phyloP scores from a whole-genome alignment of 176 grass and related monocot species.

The Pontederia crassipes region DNA sequence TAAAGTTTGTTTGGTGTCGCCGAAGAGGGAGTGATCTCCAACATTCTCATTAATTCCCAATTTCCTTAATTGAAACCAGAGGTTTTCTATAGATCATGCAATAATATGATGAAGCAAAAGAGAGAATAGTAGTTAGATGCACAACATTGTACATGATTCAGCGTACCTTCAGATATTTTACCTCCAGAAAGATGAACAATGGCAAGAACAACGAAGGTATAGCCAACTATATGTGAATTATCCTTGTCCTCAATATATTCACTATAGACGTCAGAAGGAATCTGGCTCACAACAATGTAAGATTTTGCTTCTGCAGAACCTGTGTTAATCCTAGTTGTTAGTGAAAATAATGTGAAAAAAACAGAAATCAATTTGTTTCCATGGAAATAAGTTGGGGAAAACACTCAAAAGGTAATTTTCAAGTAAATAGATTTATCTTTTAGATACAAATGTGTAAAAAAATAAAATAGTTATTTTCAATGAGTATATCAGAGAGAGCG shows the following conservation, averaged over 20 bases:
- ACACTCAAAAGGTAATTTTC: too few species aligned
- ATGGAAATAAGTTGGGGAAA: too few species aligned
- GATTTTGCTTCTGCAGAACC: constrained; percentile 50
- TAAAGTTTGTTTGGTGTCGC: constrained; percentile 67
- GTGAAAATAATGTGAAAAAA: too few species aligned
- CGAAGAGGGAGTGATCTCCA: constrained; percentile 40
- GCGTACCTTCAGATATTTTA: constrained; percentile 62
- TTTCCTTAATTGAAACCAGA: constrained; percentile 74
- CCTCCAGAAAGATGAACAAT: constrained; percentile 59
- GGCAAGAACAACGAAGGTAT: constrained; percentile 58
- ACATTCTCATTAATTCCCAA: constrained; percentile 60
- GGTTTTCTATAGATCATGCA: constrained; percentile 44
- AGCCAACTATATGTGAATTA: constrained; percentile 46
- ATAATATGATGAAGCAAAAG: background rate
- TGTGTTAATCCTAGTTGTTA: constrained; percentile 9
- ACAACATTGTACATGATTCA: background rate
- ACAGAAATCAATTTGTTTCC: too few species aligned
- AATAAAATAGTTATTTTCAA: too few species aligned
- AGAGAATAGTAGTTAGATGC: background rate
- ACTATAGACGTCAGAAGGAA: constrained; percentile 47
- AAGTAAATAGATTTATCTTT: too few species aligned
- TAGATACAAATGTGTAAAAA: too few species aligned
- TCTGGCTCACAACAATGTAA: constrained; percentile 53
- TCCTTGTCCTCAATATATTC: constrained; percentile 58
- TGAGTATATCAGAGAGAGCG: too few species aligned